Base-by-base conservation (phyloP, 352 stramenopile species). In the Globisporangium orthogonon region DNA sequence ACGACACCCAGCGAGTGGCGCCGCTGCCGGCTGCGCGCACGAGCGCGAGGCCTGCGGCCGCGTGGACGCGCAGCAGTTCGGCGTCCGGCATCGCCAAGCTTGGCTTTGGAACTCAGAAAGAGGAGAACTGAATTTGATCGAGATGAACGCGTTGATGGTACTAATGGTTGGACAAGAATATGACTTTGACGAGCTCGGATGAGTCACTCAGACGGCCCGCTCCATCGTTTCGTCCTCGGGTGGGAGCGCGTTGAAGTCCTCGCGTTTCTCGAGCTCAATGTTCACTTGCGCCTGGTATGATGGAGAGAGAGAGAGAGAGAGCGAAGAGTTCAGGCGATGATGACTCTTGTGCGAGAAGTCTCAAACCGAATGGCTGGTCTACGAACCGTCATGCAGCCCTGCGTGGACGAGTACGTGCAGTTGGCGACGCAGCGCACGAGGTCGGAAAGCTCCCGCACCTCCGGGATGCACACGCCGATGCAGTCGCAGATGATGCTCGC, bases 381-480 rank as follows among this genome's bases (percentile, higher is more conserved):
- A 23, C 65, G 48, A 58, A 86, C 75, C 56, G 91, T 97, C 94
- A 98, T 98, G 65, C 91, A 98, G 54, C 91, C 94, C 60, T 92
- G 82, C 1, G 92, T 96, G 40, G 83, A 84, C 30, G 75, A 82
- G 71, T 97, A 98, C 14, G 90, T 95, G 76, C 92, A 89, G 65
- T 98, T 87, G 39, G 91, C 87, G 46, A 97, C 83, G 61, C 85
- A 79, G 58, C 95, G 79, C 50, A 97, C 65, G 15, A 89, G 78
- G n/a, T 88, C 73, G 2, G 94, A 87, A 56, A 78, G 73, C 40
- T 97, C 74, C 7, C 65, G 56, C 30, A 79, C 54, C 35, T 78
- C 71, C 14, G 80, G 75, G 53, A 94, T 79, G 62, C 82, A 94
- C 30, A 91, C 78, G n/a, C 71, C 67, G 18, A 96, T 65, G 61